Conservation (phyloP, 441 rosid genomes). For the Jatropha podagrica region DNA sequence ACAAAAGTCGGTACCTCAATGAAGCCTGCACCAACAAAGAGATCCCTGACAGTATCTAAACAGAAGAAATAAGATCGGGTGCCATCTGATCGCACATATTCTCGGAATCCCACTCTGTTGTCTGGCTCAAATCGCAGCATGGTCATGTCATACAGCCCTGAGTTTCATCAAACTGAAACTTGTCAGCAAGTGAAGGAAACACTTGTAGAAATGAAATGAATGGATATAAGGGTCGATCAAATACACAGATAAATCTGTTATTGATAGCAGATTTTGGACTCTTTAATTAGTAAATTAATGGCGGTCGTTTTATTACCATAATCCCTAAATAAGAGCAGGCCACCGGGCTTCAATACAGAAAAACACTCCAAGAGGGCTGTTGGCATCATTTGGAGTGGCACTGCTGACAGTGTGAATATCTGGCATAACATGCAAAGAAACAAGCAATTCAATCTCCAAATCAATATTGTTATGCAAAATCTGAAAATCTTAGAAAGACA, state of each 20-base stretch:
- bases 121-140: constrained; percentile 81
- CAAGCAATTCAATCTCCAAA: constrained; percentile 5
- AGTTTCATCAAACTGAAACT: constrained; percentile 24
- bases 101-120: constrained; percentile 72
- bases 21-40: constrained; percentile 69
- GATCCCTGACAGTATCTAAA: constrained; percentile 56
- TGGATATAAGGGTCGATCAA: neutral
- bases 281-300: neutral
- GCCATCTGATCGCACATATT: constrained; percentile 77
- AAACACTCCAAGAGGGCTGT: constrained; percentile 58
- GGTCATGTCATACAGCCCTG: constrained; percentile 93
- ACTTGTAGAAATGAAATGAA: neutral
- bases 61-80: constrained; percentile 91
- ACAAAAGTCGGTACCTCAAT: constrained; percentile 46
- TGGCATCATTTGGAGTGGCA: constrained; percentile 66
- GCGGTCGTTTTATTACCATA: constrained; percentile 56
- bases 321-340: constrained; percentile 76
- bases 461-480: neutral
- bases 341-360: constrained; percentile 79
- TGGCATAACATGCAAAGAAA: constrained; percentile 29
- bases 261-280: neutral
- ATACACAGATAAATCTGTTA: neutral
- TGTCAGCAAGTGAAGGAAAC: constrained; percentile 14
- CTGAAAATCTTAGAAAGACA: neutral
- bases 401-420: constrained; percentile 92